Conservation (phyloP, 1,139 yeast genomes). For the Sugiyamaella sp. region DNA sequence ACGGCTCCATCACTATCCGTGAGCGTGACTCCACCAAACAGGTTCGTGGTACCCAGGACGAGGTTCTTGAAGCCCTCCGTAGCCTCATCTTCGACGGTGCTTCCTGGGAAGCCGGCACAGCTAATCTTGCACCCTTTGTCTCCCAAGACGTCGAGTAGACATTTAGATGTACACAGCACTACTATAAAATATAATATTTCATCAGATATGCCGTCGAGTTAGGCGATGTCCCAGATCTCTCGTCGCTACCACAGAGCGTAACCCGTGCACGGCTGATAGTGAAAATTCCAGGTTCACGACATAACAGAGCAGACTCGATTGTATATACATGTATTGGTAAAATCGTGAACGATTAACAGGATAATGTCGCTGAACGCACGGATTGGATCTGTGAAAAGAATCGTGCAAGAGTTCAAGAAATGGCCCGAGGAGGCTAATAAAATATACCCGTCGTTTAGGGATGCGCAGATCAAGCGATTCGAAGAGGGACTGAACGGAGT, state of each 20-base stretch:
- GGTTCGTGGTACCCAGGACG: conserved; percentile 88
- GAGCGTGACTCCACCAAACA: conserved; percentile 98
- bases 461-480: conserved; percentile 36
- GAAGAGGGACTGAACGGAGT: conserved; percentile 31
- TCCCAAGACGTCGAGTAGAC: conserved; percentile 32
- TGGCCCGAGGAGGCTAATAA: conserved; percentile 39
- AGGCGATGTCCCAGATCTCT: too few relatives aligned
- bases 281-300: conserved; percentile 8
- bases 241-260: too few relatives aligned
- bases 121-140: conserved; percentile 43
- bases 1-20: conserved; percentile 90
- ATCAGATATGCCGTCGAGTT: too few relatives aligned
- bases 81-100: conserved; percentile 72
- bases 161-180: conserved; percentile 3
- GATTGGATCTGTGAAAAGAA: conserved; percentile 24
- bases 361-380: conserved; percentile 26
- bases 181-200: neutral
- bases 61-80: conserved; percentile 77
- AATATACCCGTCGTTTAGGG: conserved; percentile 41
- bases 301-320: too few relatives aligned
- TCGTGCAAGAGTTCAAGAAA: conserved; percentile 30
- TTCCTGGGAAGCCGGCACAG: conserved; percentile 86
- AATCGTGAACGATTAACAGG: too few relatives aligned
- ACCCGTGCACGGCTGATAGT: conserved; percentile 10
- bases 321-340: too few relatives aligned